Percentiles rank a stretch among this genome's conserved stretches.
Evolutionary conservation across 164 flowering plant species (phyloP).

Genomic region (Berberis vulgaris): DNA sequence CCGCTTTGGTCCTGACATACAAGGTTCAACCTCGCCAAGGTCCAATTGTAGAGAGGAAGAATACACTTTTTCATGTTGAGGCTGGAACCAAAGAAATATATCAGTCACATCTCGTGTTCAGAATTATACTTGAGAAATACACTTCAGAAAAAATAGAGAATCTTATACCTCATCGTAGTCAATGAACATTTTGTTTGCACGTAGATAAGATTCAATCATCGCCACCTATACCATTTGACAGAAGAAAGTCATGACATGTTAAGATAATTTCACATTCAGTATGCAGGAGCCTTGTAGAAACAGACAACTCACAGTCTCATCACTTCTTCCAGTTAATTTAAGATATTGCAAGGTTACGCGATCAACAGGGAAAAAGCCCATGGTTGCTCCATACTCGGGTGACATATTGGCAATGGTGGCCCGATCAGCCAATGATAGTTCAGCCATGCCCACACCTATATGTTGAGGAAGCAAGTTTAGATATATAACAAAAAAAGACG

Average conservation of each 20-base stretch:
- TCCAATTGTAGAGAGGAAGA: slow-evolving; percentile 68
- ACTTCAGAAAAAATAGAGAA: neutral
- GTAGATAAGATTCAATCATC: slow-evolving; percentile 78
- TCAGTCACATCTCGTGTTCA: slow-evolving; percentile 4
- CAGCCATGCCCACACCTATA: slow-evolving; percentile 79
- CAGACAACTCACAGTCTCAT: slow-evolving; percentile 62
- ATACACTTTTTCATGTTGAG: slow-evolving; percentile 69
- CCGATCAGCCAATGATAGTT: slow-evolving; percentile 80
- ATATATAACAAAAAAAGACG: neutral
- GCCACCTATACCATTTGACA: slow-evolving; percentile 37
- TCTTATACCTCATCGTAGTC: slow-evolving; percentile 64
- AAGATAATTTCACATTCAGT: neutral
- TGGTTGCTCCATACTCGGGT: slow-evolving; percentile 98
- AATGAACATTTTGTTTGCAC: slow-evolving; percentile 84
- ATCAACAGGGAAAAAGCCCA: slow-evolving; percentile 99
- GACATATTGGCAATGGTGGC: slow-evolving; percentile 98
- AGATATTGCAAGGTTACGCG: slow-evolving; percentile 84
- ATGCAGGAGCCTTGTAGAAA: neutral
- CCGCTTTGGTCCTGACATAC: slow-evolving; percentile 95
- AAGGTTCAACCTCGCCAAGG: slow-evolving; percentile 79
- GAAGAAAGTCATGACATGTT: neutral
- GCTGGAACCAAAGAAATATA: slow-evolving; percentile 36
- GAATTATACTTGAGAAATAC: neutral
- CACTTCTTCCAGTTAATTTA: slow-evolving; percentile 88
- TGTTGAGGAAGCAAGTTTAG: slow-evolving; percentile 1